Conservation (phyloP, 305 asterid genomes). For the Coffea humblotiana region DNA sequence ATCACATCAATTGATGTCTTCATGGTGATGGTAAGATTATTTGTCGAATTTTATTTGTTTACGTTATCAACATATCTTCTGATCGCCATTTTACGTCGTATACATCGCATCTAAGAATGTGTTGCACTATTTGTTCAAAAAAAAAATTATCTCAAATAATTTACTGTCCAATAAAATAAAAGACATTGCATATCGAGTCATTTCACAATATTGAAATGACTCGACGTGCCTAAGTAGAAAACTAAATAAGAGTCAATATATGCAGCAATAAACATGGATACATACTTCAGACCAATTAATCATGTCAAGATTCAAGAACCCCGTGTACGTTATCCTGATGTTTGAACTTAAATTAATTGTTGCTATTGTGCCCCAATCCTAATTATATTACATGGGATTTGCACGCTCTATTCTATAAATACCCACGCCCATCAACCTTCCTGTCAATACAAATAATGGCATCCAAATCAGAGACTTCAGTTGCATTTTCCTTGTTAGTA, state of each 20-base stretch:
- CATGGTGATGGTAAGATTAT: background rate
- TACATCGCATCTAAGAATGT: too few relatives aligned
- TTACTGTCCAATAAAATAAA: too few relatives aligned
- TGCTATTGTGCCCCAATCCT: background rate
- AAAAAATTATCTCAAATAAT: too few relatives aligned
- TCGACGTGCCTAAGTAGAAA: background rate
- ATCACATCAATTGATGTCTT: background rate
- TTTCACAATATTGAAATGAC: background rate
- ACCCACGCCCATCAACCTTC: background rate
- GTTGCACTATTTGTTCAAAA: too few relatives aligned
- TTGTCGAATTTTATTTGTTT: too few relatives aligned
- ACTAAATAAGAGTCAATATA: background rate
- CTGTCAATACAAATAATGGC: constrained; percentile 15
- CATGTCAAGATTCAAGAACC: background rate
- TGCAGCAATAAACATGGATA: background rate
- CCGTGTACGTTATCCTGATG: constrained; percentile 1
- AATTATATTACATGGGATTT: too few relatives aligned
- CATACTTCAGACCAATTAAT: background rate
- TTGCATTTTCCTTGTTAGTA: background rate
- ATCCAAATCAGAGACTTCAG: background rate
- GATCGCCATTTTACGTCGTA: too few relatives aligned
- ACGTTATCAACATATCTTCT: too few relatives aligned
- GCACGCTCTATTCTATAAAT: background rate
- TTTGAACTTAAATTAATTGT: background rate
- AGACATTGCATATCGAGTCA: too few relatives aligned